Evolutionary conservation across 495 filamentous ascomycete species (phyloP).

Genomic region (Aspergillus steynii): DNA sequence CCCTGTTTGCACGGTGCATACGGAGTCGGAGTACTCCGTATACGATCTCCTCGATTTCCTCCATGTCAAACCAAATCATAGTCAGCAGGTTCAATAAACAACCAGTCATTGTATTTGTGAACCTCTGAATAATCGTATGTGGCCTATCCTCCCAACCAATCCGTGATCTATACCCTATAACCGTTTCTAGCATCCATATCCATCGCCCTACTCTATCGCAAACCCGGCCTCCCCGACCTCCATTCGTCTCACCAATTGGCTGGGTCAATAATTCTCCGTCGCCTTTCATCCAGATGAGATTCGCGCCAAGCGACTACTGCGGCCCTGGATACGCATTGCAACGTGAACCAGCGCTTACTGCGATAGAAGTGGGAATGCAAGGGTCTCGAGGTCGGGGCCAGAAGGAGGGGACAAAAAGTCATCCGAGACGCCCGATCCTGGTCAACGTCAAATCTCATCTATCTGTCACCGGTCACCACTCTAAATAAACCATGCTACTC

Average conservation of each 20-base stretch:
- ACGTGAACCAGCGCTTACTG: neutral
- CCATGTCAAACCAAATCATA: too few species aligned
- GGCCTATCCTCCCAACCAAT: too few species aligned
- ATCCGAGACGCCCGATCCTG: neutral
- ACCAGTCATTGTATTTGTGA: too few species aligned
- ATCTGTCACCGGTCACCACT: neutral
- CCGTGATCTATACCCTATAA: too few species aligned
- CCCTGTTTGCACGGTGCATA: too few species aligned
- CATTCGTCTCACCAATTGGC: neutral
- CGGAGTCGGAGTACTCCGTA: too few species aligned
- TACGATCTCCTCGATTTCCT: too few species aligned
- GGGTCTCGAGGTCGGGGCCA: neutral
- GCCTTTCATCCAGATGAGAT: neutral
- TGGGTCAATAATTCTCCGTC: neutral
- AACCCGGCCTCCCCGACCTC: too few species aligned
- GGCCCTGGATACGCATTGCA: neutral
- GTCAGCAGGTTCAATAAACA: too few species aligned
- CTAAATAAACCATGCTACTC: neutral
- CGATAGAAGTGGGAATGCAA: neutral
- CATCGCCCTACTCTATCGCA: too few species aligned
- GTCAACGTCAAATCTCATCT: neutral
- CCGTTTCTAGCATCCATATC: too few species aligned
- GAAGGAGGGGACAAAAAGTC: neutral
- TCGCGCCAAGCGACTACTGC: neutral
- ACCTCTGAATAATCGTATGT: too few species aligned